A percentile compares a stretch with the other conserved stretches of the same genome.
Conservation (phyloP, 306 rosid genomes). For the Rubus idaeus region DNA sequence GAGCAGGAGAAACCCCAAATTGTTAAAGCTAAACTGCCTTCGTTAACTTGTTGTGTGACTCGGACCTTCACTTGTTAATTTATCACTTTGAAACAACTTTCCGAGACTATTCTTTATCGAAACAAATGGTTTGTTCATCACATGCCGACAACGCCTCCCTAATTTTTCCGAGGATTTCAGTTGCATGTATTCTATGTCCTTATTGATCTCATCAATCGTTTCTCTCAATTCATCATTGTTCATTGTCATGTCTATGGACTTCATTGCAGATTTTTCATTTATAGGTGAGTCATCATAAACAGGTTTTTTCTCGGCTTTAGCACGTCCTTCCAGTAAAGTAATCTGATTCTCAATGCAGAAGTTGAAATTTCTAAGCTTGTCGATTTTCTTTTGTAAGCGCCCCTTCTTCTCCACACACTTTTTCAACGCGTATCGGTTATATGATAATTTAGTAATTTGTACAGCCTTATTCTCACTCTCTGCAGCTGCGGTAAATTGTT, state of each 20-base stretch:
- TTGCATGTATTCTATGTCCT: background rate
- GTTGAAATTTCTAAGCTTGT: background rate
- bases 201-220: background rate
- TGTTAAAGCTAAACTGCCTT: background rate
- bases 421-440: background rate
- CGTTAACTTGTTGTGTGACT: background rate
- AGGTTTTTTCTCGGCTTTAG: background rate
- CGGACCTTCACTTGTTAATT: background rate
- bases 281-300: background rate
- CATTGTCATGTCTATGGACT: background rate
- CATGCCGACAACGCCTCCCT: background rate
- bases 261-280: background rate
- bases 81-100: background rate
- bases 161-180: background rate
- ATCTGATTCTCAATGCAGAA: constrained; percentile 2
- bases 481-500: background rate
- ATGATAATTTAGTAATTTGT: background rate
- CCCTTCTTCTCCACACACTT: background rate
- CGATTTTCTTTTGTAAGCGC: background rate
- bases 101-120: background rate
- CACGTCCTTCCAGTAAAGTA: background rate
- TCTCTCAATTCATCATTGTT: background rate
- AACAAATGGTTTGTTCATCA: background rate
- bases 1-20: background rate
- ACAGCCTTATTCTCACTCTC: background rate